Evolutionary conservation across 2,329 filamentous ascomycete species (phyloP), one percentile per base, ranked within the genome.

Genomic region (Calonectria pseudoreteaudii): DNA sequence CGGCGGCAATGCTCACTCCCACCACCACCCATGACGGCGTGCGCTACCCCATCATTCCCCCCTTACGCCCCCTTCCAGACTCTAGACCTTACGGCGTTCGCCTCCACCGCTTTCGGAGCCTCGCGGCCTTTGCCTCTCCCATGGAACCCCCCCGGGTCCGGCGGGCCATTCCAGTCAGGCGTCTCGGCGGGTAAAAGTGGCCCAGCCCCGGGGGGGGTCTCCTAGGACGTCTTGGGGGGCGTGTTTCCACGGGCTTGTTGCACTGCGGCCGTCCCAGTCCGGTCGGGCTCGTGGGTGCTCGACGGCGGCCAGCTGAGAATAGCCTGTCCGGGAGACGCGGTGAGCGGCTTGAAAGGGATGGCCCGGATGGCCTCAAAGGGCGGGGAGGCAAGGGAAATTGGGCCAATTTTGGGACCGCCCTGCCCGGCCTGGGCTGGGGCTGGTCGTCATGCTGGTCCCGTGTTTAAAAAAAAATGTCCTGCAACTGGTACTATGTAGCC

Each of bases 31-130:
- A 41, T 38, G 36, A 28, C 49, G 34, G 41, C 52, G 47, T 44
- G 20, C 56, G 31, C 44, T 60, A 66, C 64, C 75, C 73, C 53
- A 18, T 38, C 38, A 47, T 64, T 28, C 44, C 44, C 56, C 56
- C 41, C 56, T 44, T 41, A 18, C 26, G 44, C 66, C 62, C 62
- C 56, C 41, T 73, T 47, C 68, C 50, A 50, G 49, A 49, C 18
- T 31, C 49, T 30, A 26, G 67, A 60, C 56, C 58, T 14, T 41
- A 62, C 56, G 58, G 68, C 58, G 44, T 65, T 74, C 68, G 67
- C 77, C 79, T 76, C 77, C 72, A 80, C 79, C 79, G 79, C 77
- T 81, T 80, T 81, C 79, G 79, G 79, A 81, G 79, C 79, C 79
- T 81, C 78, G 78, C 70, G 72, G 74, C 66, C 71, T 62, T 67